Percentiles rank a stretch among this genome's conserved stretches.
Evolutionary conservation across 441 rosid species (phyloP).

Genomic region (Mallotus repandus): DNA sequence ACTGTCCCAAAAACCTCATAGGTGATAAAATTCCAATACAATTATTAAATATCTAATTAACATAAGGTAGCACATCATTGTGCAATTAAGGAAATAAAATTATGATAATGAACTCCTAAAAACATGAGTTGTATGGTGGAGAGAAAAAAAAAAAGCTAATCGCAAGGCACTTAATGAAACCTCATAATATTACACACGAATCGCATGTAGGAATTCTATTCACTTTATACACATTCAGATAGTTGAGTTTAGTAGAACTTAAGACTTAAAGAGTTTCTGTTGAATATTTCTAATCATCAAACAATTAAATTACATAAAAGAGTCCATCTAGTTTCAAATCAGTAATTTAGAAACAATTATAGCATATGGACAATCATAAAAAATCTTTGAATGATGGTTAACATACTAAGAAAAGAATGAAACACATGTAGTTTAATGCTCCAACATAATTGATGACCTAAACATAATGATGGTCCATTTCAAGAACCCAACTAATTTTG

Average conservation of each 20-base stretch:
- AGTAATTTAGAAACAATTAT: not conserved
- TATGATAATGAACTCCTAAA: not conserved
- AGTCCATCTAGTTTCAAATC: not conserved
- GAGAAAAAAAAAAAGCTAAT: no score
- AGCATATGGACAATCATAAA: not conserved
- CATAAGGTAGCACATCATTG: not conserved
- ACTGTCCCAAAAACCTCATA: no score
- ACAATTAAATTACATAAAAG: not conserved
- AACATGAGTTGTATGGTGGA: no score
- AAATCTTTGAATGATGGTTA: not conserved
- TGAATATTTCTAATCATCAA: not conserved
- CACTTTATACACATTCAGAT: no score
- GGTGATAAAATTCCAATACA: not conserved
- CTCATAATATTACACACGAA: no score
- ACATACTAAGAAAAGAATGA: constrained; percentile 90
- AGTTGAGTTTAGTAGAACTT: not conserved
- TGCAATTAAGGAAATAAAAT: not conserved
- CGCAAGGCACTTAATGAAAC: no score
- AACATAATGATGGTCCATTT: constrained; percentile 88
- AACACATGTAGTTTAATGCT: constrained; percentile 85
- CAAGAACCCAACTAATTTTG: no score
- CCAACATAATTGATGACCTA: constrained; percentile 99
- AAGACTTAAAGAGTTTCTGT: not conserved
- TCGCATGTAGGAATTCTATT: no score
- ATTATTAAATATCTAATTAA: not conserved